A percentile compares a stretch with the other conserved stretches of the same genome.
phyloP scores from a whole-genome alignment of 495 filamentous ascomycete genomes.

The Stereocaulon alpinum region DNA sequence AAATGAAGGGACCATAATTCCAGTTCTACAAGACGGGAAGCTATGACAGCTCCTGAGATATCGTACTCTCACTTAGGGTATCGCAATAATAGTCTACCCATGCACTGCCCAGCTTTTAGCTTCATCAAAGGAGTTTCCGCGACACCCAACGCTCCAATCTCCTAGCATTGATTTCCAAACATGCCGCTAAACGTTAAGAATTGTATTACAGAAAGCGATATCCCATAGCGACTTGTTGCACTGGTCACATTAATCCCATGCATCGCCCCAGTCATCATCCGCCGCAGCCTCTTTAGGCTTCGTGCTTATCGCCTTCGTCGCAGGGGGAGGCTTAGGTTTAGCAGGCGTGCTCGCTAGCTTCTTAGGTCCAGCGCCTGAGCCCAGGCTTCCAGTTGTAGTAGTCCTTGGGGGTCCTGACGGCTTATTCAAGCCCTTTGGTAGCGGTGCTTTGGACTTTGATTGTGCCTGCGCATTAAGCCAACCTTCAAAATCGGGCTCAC shows the following conservation, averaged over 20 bases:
- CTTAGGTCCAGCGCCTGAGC: constrained; percentile 25
- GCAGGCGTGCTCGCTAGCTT: constrained; percentile 31
- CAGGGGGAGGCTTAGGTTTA: constrained; percentile 27
- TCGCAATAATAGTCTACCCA: neutral
- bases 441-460: constrained; percentile 56
- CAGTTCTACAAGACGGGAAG: no score
- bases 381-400: constrained; percentile 28
- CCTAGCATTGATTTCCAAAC: neutral
- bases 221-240: neutral
- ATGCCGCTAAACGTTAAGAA: neutral
- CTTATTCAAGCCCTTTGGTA: constrained; percentile 72
- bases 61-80: neutral
- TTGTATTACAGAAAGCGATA: neutral
- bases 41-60: no score
- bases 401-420: constrained; percentile 26
- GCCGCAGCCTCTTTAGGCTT: constrained; percentile 37
- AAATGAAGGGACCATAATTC: no score
- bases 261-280: constrained; percentile 49
- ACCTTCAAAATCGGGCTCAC: constrained; percentile 86
- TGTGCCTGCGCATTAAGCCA: constrained; percentile 79
- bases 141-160: neutral
- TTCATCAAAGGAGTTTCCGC: neutral
- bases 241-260: constrained; percentile 37
- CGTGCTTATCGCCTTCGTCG: constrained; percentile 41
- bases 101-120: neutral